Conservation (phyloP, 176 grass and related monocot genomes). For the Coix lacrymajobi region DNA sequence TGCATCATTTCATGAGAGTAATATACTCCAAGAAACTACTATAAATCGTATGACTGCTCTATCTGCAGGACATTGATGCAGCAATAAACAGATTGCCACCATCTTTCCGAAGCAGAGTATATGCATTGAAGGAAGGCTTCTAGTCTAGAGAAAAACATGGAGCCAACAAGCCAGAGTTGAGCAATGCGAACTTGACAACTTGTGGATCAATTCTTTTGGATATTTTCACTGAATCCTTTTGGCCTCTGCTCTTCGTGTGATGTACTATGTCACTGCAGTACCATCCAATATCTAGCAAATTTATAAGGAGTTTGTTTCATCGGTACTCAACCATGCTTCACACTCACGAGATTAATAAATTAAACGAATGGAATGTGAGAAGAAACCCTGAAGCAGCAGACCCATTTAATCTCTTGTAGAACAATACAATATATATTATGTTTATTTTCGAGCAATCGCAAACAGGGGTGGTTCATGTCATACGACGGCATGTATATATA, state of each 20-base stretch:
- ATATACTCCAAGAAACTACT: neutral
- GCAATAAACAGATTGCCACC: constrained; percentile 51
- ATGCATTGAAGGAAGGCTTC: constrained; percentile 69
- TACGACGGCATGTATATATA: neutral
- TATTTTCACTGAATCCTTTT: neutral
- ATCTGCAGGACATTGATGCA: constrained; percentile 68
- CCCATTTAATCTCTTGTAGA: neutral
- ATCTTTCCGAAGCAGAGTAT: constrained; percentile 53
- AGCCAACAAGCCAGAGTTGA: neutral
- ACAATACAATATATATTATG: neutral
- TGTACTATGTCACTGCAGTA: too few relatives aligned
- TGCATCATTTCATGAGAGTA: neutral
- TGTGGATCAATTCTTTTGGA: neutral
- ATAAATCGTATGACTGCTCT: neutral
- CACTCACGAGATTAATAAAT: neutral
- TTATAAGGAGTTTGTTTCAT: neutral
- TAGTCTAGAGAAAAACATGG: constrained; percentile 1
- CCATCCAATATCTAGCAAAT: neutral
- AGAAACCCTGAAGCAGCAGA: neutral
- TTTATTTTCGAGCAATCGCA: neutral
- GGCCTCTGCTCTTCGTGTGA: neutral
- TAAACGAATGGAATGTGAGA: neutral
- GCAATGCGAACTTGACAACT: neutral
- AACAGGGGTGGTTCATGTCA: neutral
- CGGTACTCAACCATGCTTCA: neutral